phyloP scores from a whole-genome alignment of 2,329 filamentous ascomycete species.

The Penicillium sp. region DNA sequence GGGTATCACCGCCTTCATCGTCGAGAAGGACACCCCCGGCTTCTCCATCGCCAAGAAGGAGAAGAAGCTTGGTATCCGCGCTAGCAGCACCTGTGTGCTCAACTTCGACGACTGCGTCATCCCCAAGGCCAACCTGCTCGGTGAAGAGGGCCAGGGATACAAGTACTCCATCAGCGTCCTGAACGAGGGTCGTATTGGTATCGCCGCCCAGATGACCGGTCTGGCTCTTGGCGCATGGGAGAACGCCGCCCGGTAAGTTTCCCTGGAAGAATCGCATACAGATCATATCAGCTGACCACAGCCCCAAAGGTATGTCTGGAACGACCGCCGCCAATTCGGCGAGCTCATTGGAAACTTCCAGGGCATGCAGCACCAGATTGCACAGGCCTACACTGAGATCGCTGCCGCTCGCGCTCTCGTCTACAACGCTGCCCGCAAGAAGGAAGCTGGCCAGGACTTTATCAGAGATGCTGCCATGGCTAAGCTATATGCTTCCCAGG shows the following conservation, averaged over 20 bases:
- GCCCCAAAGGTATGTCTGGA: constrained; percentile 75
- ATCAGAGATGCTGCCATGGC: constrained; percentile 97
- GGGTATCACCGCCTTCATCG: constrained; percentile 92
- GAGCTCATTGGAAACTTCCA: constrained; percentile 93
- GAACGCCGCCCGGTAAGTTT: constrained; percentile 71
- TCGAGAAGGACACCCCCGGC: constrained; percentile 83
- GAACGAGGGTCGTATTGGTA: constrained; percentile 96
- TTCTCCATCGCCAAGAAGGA: constrained; percentile 99
- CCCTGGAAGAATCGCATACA: neutral
- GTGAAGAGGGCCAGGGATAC: constrained; percentile 87
- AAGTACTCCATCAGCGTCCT: constrained; percentile 93
- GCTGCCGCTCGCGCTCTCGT: constrained; percentile 84
- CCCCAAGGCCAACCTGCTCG: constrained; percentile 81
- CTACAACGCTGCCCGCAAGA: constrained; percentile 94
- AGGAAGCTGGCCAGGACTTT: constrained; percentile 95
- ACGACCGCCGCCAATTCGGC: constrained; percentile 96
- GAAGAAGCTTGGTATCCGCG: constrained; percentile 97
- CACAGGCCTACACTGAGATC: constrained; percentile 93
- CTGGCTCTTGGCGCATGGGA: constrained; percentile 91
- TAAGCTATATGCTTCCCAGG: constrained; percentile 90
- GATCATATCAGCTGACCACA: constrained; percentile 7
- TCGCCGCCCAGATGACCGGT: constrained; percentile 97
- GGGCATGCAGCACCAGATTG: constrained; percentile 98
- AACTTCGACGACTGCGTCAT: constrained; percentile 96
- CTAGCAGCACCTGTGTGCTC: constrained; percentile 92